Percentiles rank a stretch among this genome's conserved stretches.
Conservation (phyloP, 371 early-diverging fungal genomes). For the Lichtheimia corymbifera region DNA sequence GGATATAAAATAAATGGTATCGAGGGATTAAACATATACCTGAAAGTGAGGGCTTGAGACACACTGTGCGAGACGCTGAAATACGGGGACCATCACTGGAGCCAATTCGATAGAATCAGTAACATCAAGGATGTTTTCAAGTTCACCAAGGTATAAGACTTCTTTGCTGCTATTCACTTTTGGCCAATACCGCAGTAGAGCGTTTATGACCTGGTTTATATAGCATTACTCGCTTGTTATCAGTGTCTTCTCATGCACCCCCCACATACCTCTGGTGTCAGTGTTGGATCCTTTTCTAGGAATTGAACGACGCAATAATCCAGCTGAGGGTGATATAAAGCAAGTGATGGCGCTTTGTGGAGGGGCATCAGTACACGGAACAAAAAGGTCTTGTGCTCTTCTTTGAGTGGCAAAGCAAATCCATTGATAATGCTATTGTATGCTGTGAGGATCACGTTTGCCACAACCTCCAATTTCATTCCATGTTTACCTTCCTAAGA, state of each 20-base stretch:
- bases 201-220: conserved; percentile 67
- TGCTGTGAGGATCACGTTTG: neutral
- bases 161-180: conserved; percentile 97
- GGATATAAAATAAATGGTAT: neutral
- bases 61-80: conserved; percentile 89
- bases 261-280: conserved; percentile 75
- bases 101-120: conserved; percentile 86
- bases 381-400: conserved; percentile 95
- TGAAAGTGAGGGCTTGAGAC: conserved; percentile 95
- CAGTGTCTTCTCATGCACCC: no score
- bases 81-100: conserved; percentile 85
- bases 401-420: conserved; percentile 95
- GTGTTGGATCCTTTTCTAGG: conserved; percentile 90
- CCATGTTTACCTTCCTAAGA: conserved; percentile 78
- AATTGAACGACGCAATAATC: conserved; percentile 98
- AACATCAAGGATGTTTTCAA: conserved; percentile 95
- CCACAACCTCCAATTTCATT: no score
- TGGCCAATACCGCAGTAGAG: conserved; percentile 94
- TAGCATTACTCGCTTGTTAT: no score
- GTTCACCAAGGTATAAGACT: conserved; percentile 95
- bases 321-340: conserved; percentile 92
- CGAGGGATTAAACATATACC: conserved; percentile 36
- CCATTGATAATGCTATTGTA: conserved; percentile 92
- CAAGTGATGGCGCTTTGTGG: conserved; percentile 89
- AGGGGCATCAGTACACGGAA: conserved; percentile 90